A percentile compares a stretch with the other conserved stretches of the same genome.
Conservation (phyloP, 169 alveolate genomes). For the Plasmodium inui region DNA sequence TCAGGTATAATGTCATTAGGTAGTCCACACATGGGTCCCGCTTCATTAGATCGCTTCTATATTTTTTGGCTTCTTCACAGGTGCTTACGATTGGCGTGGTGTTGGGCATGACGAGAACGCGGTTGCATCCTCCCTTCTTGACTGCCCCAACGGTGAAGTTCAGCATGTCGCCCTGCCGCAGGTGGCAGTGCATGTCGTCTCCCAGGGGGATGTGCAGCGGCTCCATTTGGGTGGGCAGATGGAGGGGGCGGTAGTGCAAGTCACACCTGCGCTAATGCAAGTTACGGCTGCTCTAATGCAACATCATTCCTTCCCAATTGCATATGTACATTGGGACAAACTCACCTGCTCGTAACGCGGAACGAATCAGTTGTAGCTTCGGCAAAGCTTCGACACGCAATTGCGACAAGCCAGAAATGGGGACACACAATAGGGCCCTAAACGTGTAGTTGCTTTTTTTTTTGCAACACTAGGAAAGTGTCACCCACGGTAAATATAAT, state of each 20-base stretch:
- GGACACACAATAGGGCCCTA: background rate
- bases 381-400: background rate
- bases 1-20: constrained; percentile 85
- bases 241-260: background rate
- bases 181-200: constrained; percentile 87
- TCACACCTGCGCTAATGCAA: too few relatives aligned
- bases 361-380: background rate
- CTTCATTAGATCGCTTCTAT: constrained; percentile 69
- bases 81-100: constrained; percentile 80
- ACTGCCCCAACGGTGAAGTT: constrained; percentile 32
- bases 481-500: background rate
- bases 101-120: constrained; percentile 87
- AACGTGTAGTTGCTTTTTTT: background rate
- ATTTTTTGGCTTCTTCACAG: constrained; percentile 82
- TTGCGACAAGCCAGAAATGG: background rate
- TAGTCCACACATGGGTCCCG: constrained; percentile 75
- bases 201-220: constrained; percentile 26
- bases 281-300: background rate
- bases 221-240: background rate
- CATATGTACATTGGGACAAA: background rate
- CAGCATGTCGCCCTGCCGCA: constrained; percentile 82
- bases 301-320: background rate
- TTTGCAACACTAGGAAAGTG: background rate
- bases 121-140: constrained; percentile 76
- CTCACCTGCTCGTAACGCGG: background rate